Evolutionary conservation across 2,329 filamentous ascomycete genomes (phyloP), one percentile per base, ranked within the genome.

Genomic region (Neonectria hederae): DNA sequence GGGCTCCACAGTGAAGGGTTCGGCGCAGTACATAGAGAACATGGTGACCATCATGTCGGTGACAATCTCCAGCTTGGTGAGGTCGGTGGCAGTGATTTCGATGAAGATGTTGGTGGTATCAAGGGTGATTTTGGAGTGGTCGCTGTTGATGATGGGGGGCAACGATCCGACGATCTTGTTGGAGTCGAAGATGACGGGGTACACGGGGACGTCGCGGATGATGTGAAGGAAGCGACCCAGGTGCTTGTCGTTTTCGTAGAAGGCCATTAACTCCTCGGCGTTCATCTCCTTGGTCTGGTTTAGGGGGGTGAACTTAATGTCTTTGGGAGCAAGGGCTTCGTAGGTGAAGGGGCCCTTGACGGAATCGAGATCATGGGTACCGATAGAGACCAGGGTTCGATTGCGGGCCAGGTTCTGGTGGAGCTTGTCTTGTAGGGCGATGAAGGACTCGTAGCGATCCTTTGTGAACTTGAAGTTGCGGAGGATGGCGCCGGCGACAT

Each of bases 341-440:
- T 99, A 99, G 62, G 93, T 94, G 87, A 99, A 99, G 51, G 96
- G 96, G 0, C 94, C 96, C 80, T 97, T 84, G 73, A 99, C 84
- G 19, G 93, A 97, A 77, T 98, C 94, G 68, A 98, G 84, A 78
- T 99, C 95, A 80, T 99, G 96, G 4, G 96, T 99, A 72, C 96
- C 96, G 76, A 99, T 97, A 22, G 95, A 92, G n/a, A 97, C 95
- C 51, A 99, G 83, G 1, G 95, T 97, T 74, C 96, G 86, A 80
- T 98, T 92, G 66, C 96, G 89, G 53, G 96, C 97, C 70, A 99
- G 84, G 77, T 99, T 99, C 78, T 95, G 92, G 83, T 99, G 96
- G 52, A 99, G 88, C 84, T 99, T 99, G 83, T 99, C 97, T 83
- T 99, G 96, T 52, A 99, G 87, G 61, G 91, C 88, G 77, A 99